Base-by-base conservation (phyloP, 257 asterid genomes). In the Przewalskia tangutica region DNA sequence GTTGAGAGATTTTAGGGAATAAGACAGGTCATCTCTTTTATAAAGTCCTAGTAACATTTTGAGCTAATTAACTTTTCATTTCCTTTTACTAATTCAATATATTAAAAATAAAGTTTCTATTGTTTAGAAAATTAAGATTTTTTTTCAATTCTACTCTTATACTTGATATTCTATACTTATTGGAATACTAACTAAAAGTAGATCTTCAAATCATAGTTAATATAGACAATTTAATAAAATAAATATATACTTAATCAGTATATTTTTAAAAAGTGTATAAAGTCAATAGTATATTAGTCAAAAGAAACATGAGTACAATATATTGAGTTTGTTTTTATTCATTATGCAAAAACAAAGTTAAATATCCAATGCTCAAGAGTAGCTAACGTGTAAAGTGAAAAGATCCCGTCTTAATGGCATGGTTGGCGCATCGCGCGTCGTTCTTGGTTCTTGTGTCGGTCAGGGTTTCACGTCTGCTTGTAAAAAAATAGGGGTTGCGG, bases 11-110 rank as follows among this genome's bases (percentile, higher is more conserved):
- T 86, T 67, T 71, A 54, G 80, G 32, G 89, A 89, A 87, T 76
- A 85, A 81, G 82, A 87, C 89, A 83, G 67, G 83, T 34, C 50
- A 42, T 50, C 66, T 83, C 88, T 83, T 85, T 85, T 85, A 73
- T 73, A 73, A 32, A 81, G 78, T 48, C 34, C 17, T 81, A 44
- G 79, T 40, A 48, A 56, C 71, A 58, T 65, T 51, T 65, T 80
- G 75, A 80, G 34, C 66, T 44, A 38, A 13, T 13, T 65, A 34
- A 34, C 16, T 34, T 20, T 65, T 5, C 48, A 14, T 7, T 34
- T 20, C 48, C 38, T 65, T 65, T 34, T 6, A 14, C 73, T 65
- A 7, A 7, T 65, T 34, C 16, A 34, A 2, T 65, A 34, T 14
- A 6, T 9, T 3, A 12, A 14, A 17, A n/a, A n/a, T 2, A 34